Base-by-base conservation (phyloP, 2,329 filamentous ascomycete species). In the Seiridium cupressi region DNA sequence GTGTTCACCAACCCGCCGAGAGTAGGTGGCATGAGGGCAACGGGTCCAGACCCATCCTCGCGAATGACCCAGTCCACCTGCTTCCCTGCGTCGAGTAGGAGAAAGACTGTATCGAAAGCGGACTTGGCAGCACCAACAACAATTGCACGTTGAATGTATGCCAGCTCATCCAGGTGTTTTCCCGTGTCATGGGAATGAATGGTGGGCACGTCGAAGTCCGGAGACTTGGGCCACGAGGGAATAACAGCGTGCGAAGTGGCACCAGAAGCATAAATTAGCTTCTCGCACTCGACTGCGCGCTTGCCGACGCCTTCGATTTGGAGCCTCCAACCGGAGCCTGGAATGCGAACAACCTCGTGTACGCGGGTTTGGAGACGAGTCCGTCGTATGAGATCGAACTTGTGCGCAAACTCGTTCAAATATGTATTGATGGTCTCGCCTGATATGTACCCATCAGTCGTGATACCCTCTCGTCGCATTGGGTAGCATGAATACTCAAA, bases 401-500 rank as follows among this genome's bases (percentile, higher is more conserved):
- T 66, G 34, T 54, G n/a, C 2, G 71, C 70, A 61, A 70, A 72
- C 36, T 69, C 63, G 49, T 64, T 63, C 13, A 73, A 54, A 57
- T 72, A 72, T 8, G 46, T 55, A 58, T 73, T 64, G 44, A 74
- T 71, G 3, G 68, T 73, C 4, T 69, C 46, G 2, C 68, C 70
- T 2, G 72, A 67, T 31, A 75, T 66, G 55, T 67, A 69, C 13
- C 67, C 61, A 47, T 74, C 69, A 2, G 38, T 3, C 1, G 62
- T 67, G 55, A 72, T 66, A 7, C 69, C 71, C 46, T 73, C 70
- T 10, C 61, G 60, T 2, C 59, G 60, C 72, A 75, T 75, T 3
- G 70, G 71, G 26, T 64, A 69, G 63, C 65, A 68, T 3, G 69
- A 67, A 63, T 74, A 76, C 44, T 77, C 66, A 61, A 76, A 76